Conservation (phyloP, 768 basidiomycete genomes). For the Phylloporus rhodoxanthus region DNA sequence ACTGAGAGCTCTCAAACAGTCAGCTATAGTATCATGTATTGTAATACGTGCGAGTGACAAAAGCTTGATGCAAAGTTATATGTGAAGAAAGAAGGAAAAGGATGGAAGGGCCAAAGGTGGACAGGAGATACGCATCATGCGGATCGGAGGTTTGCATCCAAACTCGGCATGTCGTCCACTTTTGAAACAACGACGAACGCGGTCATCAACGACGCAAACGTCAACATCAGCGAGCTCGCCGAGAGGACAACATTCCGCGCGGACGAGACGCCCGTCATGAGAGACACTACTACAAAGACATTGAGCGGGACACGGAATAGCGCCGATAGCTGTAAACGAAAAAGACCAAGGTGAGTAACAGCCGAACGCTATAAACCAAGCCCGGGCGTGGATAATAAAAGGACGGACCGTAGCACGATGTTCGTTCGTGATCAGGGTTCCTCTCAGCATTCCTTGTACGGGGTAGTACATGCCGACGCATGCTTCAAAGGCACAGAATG, state of each 20-base stretch:
- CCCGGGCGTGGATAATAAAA: not conserved
- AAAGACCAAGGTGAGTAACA: not conserved
- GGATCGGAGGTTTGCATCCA: constrained; percentile 17
- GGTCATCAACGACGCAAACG: constrained; percentile 55
- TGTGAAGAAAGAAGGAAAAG: not conserved
- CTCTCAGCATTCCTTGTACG: constrained; percentile 68
- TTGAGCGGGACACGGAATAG: constrained; percentile 74
- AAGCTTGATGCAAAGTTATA: too few species aligned
- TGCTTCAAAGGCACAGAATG: constrained; percentile 70
- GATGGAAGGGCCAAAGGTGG: not conserved
- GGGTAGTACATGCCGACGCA: constrained; percentile 80
- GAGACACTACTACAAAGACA: constrained; percentile 62
- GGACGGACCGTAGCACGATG: constrained; percentile 63
- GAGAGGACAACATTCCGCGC: constrained; percentile 57
- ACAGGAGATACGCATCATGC: not conserved
- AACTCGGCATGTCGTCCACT: constrained; percentile 19
- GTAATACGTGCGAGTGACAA: not conserved
- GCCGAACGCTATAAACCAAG: not conserved
- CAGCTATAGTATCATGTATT: too few species aligned
- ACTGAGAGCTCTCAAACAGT: not conserved
- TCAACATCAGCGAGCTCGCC: constrained; percentile 52
- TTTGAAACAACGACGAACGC: constrained; percentile 41
- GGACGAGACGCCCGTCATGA: constrained; percentile 62
- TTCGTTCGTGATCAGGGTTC: constrained; percentile 61
- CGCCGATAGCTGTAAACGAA: constrained; percentile 46